Percentiles rank a stretch among this genome's conserved stretches.
phyloP scores from a whole-genome alignment of 1,284 basidiomycete genomes.

The Trametes polyzona region DNA sequence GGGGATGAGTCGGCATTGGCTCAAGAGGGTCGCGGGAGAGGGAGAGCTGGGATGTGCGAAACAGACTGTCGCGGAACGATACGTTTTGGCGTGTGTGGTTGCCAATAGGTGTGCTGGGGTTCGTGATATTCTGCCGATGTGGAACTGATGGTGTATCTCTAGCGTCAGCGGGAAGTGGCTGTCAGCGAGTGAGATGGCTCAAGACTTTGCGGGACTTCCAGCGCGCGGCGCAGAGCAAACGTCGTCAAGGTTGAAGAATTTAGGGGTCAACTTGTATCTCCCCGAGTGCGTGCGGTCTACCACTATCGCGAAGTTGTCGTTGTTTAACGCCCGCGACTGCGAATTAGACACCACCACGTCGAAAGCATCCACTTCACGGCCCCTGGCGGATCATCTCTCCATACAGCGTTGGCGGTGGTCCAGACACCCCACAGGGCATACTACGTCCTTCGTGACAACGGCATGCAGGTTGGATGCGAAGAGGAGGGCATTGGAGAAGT shows the following conservation, averaged over 20 bases:
- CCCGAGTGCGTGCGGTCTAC: constrained; percentile 50
- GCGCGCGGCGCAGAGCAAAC: constrained; percentile 16
- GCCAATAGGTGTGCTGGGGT: constrained; percentile 61
- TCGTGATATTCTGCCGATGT: neutral
- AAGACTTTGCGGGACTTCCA: constrained; percentile 60
- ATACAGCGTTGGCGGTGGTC: constrained; percentile 63
- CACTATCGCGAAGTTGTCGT: neutral
- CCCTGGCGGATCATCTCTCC: constrained; percentile 46
- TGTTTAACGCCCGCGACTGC: neutral
- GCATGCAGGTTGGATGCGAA: constrained; percentile 75
- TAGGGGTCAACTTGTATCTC: constrained; percentile 58
- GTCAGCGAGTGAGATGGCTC: constrained; percentile 65
- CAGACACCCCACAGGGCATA: constrained; percentile 71
- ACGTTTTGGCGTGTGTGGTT: constrained; percentile 67
- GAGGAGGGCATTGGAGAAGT: constrained; percentile 66
- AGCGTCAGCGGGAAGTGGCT: constrained; percentile 72
- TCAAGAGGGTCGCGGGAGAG: constrained; percentile 48
- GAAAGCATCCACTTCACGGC: constrained; percentile 71
- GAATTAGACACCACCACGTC: constrained; percentile 67
- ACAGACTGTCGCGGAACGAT: constrained; percentile 55
- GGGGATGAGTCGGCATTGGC: constrained; percentile 70
- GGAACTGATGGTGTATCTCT: neutral
- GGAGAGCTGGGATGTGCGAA: constrained; percentile 48
- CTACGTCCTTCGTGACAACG: constrained; percentile 69
- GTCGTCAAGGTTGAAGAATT: constrained; percentile 16